Conservation (phyloP, 164 flowering plant species). For the Warburgia ugandensis region DNA sequence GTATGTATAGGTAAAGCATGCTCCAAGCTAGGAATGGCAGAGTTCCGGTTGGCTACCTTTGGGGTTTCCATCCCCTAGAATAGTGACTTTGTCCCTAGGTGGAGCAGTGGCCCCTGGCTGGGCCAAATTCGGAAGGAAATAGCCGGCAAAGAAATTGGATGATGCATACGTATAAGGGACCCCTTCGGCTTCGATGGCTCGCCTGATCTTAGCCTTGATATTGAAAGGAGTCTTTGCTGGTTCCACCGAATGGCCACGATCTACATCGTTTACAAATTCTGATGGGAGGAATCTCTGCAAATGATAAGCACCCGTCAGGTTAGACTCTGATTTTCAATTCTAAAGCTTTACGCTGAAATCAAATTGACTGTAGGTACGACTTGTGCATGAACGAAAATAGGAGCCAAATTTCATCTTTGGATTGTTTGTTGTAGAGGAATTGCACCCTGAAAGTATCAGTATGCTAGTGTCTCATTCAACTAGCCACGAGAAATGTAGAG, state of each 20-base stretch:
- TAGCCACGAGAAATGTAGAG: too few species aligned
- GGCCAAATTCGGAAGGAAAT: conserved; percentile 33
- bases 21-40: too few species aligned
- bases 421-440: too few species aligned
- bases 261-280: conserved; percentile 58
- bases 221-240: conserved; percentile 42
- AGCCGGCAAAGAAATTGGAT: conserved; percentile 38
- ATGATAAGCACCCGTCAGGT: too few species aligned
- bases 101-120: conserved; percentile 43
- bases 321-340: too few species aligned
- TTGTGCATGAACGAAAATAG: too few species aligned
- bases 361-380: too few species aligned
- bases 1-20: background rate
- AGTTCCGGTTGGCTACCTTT: conserved; percentile 23
- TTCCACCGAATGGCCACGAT: conserved; percentile 44
- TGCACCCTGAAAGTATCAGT: too few species aligned
- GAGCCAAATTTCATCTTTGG: too few species aligned
- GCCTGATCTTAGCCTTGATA: conserved; percentile 31
- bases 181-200: conserved; percentile 45
- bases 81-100: conserved; percentile 46
- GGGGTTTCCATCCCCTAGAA: conserved; percentile 51
- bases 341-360: too few species aligned
- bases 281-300: conserved; percentile 59
- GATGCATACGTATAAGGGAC: conserved; percentile 47
- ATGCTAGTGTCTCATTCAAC: too few species aligned